phyloP scores from a whole-genome alignment of 495 filamentous ascomycete species.

The Xylaria cubensis region DNA sequence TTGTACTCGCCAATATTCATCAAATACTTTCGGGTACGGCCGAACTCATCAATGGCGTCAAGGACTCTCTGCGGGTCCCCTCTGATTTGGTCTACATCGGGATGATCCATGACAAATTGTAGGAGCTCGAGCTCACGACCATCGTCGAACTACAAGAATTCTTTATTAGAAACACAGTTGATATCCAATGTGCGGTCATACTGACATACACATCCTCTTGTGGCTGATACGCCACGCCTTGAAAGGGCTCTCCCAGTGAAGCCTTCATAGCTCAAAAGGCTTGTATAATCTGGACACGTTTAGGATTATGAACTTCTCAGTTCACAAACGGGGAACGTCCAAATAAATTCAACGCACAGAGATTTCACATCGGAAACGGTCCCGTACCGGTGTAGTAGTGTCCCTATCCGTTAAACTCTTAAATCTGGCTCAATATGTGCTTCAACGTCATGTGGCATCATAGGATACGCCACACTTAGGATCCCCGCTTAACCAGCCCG shows the following conservation, averaged over 20 bases:
- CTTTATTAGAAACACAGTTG: neutral
- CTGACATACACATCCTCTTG: slow-evolving; percentile 36
- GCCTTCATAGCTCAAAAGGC: slow-evolving; percentile 42
- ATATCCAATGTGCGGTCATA: slow-evolving; percentile 8
- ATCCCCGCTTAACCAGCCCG: neutral
- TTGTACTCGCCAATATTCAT: slow-evolving; percentile 83
- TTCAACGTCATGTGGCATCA: slow-evolving; percentile 42
- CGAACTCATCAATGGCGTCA: slow-evolving; percentile 75
- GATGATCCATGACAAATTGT: slow-evolving; percentile 67
- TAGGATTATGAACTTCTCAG: neutral
- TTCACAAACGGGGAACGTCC: neutral
- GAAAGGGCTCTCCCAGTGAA: slow-evolving; percentile 23
- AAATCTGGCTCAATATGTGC: neutral
- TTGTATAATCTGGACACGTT: neutral
- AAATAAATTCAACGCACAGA: neutral
- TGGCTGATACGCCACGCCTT: slow-evolving; percentile 30
- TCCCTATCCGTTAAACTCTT: neutral
- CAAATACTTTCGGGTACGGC: slow-evolving; percentile 66
- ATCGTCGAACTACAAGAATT: slow-evolving; percentile 61
- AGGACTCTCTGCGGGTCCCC: slow-evolving; percentile 70
- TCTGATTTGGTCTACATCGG: slow-evolving; percentile 60
- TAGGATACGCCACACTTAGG: neutral
- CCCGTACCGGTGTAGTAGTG: neutral
- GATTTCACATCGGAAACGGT: neutral
- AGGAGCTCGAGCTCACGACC: slow-evolving; percentile 77